Base-by-base conservation (phyloP, 805 yeast genomes). In the Wickerhamiella shivajii region DNA sequence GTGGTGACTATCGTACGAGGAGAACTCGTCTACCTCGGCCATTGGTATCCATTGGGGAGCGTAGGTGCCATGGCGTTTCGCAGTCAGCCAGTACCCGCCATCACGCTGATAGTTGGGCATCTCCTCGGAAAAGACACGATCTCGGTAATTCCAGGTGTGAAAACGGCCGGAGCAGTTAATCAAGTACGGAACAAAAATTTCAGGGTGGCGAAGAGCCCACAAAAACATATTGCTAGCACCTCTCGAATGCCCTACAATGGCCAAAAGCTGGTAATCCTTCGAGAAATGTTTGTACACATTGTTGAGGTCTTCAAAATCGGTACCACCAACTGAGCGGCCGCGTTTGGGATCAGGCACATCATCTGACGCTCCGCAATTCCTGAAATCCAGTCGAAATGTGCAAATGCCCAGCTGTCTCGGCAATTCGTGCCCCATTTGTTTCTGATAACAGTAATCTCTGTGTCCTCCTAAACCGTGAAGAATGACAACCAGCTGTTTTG, bases 391-490 rank as follows among this genome's bases (percentile, higher is more conserved):
- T 42, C 96, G 60, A 31, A 81, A 62, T 4, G 76, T 67, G 48
- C 64, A 71, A 36, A 72, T 58, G 0, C 92, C 92, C 38, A 66
- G 51, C 11, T 66, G 64, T 2, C 56, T 50, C 0, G 85, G 74
- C 35, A 85, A 51, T 18, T 53, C 56, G 18, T 67, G 66, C 0
- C 92, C 85, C 27, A 81, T 53, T 12, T 56, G 45, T 18, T 68
- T 66, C 43, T 77, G 83, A 53, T 77, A 84, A 39, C 81, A 71
- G 50, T 80, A 77, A 57, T 78, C 69, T 44, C 81, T 70, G 50
- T 85, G 92, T 1, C 93, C 92, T 1, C 75, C 85, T 40, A 69
- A 77, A 1, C 96, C 96, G 50, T 85, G 96, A 11, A 72, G 43
- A 12, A 84, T 49, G 5, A 85, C 49, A 0, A 75, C 81, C 24